Conservation (phyloP, 2,329 filamentous ascomycete species). For the Capronia coronata region DNA sequence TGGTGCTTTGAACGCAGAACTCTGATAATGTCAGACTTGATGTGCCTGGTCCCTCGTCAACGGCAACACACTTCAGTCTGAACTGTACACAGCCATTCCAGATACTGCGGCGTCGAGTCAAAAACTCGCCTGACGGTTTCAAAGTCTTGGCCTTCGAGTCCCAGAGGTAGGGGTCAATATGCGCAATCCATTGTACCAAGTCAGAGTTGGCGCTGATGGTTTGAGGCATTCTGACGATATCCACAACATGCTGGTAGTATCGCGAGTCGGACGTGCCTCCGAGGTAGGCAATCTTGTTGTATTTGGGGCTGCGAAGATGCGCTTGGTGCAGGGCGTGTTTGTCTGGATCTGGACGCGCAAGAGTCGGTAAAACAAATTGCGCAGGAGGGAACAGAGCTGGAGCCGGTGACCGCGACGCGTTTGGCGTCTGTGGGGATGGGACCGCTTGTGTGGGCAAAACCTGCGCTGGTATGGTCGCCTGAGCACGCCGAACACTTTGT, state of each 20-base stretch:
- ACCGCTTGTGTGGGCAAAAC: not conserved
- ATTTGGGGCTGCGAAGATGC: conserved; percentile 49
- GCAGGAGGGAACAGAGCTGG: conserved; percentile 10
- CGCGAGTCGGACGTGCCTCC: conserved; percentile 24
- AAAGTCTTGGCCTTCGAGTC: conserved; percentile 10
- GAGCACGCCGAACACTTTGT: not conserved
- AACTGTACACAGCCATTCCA: conserved; percentile 54
- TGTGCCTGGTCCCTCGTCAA: not conserved
- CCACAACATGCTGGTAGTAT: conserved; percentile 36
- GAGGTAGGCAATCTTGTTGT: conserved; percentile 31
- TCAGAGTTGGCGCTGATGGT: conserved; percentile 29
- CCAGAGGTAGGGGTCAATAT: conserved; percentile 31
- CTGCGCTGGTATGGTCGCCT: not conserved
- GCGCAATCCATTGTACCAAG: conserved; percentile 34
- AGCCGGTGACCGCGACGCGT: not conserved
- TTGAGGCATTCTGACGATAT: conserved; percentile 32
- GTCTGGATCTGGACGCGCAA: conserved; percentile 38
- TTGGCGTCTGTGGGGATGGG: not conserved
- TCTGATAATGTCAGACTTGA: not conserved
- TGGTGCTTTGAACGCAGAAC: conserved; percentile 49
- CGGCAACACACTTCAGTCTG: conserved; percentile 59
- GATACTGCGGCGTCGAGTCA: conserved; percentile 30
- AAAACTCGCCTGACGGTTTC: conserved; percentile 25
- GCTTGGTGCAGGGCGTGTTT: conserved; percentile 53
- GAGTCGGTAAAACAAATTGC: not conserved